Conservation (phyloP, 495 filamentous ascomycete genomes). For the Neurospora pannonica region DNA sequence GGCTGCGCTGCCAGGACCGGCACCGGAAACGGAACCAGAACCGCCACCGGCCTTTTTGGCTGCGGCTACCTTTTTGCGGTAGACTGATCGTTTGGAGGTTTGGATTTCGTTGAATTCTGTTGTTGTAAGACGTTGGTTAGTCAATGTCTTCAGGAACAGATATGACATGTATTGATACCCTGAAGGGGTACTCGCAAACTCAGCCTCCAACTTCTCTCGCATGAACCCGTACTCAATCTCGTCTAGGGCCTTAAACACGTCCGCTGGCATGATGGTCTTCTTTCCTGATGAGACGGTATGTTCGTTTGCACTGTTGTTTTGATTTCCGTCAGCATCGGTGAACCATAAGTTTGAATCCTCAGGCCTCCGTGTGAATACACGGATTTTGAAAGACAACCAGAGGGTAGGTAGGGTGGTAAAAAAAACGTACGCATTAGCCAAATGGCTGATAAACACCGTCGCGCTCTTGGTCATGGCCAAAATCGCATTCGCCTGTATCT, state of each 20-base stretch:
- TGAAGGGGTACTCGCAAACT: constrained; percentile 55
- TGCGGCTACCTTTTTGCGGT: constrained; percentile 40
- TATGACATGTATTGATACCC: no score
- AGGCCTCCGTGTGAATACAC: no score
- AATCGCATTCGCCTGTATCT: constrained; percentile 88
- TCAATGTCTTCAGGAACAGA: no score
- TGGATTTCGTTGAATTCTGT: constrained; percentile 45
- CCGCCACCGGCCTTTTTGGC: constrained; percentile 24
- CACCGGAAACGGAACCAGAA: neutral
- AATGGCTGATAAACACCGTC: constrained; percentile 87
- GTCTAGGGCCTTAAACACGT: constrained; percentile 73
- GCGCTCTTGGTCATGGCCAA: constrained; percentile 86
- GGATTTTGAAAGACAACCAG: no score
- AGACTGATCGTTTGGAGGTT: constrained; percentile 40
- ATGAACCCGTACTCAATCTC: constrained; percentile 80
- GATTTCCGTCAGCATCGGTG: neutral
- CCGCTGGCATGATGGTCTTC: constrained; percentile 76
- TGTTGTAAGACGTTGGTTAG: no score
- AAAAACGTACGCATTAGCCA: constrained; percentile 67
- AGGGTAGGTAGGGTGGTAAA: no score
- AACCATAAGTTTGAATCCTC: no score
- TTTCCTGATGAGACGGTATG: constrained; percentile 53
- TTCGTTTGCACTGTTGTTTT: constrained; percentile 61
- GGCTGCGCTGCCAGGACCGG: neutral
- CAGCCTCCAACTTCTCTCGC: constrained; percentile 50